phyloP scores from a whole-genome alignment of 352 stramenopile species.

The Pelagophyceae sp. region DNA sequence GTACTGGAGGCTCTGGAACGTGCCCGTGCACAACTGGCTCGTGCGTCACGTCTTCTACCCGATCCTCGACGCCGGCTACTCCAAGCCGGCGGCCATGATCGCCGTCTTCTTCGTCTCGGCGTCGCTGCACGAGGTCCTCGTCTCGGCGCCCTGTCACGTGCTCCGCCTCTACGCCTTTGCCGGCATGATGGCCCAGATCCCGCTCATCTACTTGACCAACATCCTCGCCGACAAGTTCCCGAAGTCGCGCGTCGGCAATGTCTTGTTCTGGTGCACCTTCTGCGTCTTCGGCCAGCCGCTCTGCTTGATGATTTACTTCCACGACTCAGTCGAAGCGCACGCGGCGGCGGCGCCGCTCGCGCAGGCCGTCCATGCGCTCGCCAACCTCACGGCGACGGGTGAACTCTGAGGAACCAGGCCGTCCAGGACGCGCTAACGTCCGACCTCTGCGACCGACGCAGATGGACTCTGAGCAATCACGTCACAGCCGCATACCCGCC shows the following conservation, averaged over 20 bases:
- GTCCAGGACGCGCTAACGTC: too few relatives aligned
- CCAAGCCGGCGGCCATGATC: constrained; percentile 48
- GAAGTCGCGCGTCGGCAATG: constrained; percentile 47
- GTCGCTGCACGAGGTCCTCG: constrained; percentile 85
- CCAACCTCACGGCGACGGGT: too few relatives aligned
- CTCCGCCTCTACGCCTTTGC: constrained; percentile 82
- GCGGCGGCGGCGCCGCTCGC: too few relatives aligned
- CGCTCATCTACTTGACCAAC: constrained; percentile 69
- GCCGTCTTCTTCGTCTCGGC: constrained; percentile 85
- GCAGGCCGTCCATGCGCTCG: too few relatives aligned
- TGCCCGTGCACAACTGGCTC: constrained; percentile 90
- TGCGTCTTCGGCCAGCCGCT: constrained; percentile 61
- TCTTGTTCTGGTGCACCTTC: constrained; percentile 61
- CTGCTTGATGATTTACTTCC: constrained; percentile 55
- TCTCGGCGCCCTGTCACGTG: constrained; percentile 84
- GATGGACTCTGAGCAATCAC: too few relatives aligned
- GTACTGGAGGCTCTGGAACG: constrained; percentile 90
- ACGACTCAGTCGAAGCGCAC: constrained; percentile 19
- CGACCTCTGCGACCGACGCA: too few relatives aligned
- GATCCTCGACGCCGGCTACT: constrained; percentile 46
- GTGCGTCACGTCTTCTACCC: constrained; percentile 71
- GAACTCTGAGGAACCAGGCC: too few relatives aligned
- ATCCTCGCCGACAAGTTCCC: constrained; percentile 44
- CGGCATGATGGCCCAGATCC: constrained; percentile 85
- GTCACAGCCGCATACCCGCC: too few relatives aligned